A percentile compares a stretch with the other conserved stretches of the same genome.
Evolutionary conservation across 352 stramenopile species (phyloP).

Genomic region (Phytophthora sojae): DNA sequence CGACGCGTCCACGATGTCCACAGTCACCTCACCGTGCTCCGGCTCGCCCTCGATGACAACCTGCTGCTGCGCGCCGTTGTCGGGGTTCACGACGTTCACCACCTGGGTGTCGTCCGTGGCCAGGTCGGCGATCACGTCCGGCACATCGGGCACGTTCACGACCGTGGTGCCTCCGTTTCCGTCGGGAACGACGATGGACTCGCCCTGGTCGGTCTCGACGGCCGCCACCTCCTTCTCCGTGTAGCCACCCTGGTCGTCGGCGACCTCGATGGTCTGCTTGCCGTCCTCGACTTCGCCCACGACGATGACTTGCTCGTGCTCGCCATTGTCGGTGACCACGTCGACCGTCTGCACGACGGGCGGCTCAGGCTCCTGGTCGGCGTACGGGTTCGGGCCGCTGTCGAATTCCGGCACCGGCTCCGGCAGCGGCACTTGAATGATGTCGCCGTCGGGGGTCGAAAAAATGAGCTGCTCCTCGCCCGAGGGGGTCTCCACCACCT

Average conservation of each 20-base stretch:
- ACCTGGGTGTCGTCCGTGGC: background rate
- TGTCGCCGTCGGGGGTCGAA: background rate
- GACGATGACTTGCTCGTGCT: conserved; percentile 10
- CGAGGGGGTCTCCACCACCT: background rate
- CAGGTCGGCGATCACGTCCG: conserved; percentile 21
- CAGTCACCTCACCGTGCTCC: conserved; percentile 4
- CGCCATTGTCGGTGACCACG: background rate
- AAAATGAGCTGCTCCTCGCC: conserved; percentile 2
- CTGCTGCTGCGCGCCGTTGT: background rate
- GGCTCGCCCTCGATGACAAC: conserved; percentile 5
- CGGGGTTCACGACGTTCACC: conserved; percentile 3
- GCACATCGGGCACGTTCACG: conserved; percentile 9
- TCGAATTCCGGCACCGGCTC: conserved; percentile 1
- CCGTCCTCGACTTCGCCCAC: conserved; percentile 7
- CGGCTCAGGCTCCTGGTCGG: background rate
- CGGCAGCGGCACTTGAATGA: background rate
- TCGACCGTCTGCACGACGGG: conserved; percentile 4
- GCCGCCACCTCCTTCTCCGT: background rate
- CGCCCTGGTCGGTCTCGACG: conserved; percentile 1
- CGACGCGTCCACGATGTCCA: conserved; percentile 2
- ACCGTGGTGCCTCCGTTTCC: background rate
- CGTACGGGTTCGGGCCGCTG: background rate
- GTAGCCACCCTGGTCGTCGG: background rate
- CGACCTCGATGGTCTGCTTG: conserved; percentile 8
- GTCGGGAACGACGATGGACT: background rate